Evolutionary conservation across 768 basidiomycete genomes (phyloP), one percentile per base, ranked within the genome.

Genomic region (Asterophora parasitica): DNA sequence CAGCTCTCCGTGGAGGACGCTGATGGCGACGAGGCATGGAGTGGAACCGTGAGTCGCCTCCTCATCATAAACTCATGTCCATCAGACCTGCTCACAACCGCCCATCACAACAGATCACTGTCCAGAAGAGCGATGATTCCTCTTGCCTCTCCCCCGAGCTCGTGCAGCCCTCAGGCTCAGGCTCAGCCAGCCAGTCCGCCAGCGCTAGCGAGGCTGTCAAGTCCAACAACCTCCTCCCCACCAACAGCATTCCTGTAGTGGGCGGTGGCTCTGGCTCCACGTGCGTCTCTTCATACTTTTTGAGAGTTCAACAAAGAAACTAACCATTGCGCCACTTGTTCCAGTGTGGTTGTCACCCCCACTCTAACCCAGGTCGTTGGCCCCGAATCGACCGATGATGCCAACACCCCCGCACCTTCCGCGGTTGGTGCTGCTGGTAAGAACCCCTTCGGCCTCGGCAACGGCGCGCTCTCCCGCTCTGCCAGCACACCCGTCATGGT

Each of bases 1-100:
- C 61, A 70, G 52, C 52, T 88, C 27, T 82, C 75, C 12, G 51
- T 87, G 13, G 62, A 75, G 50, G 85, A 88, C 58, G 57, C 65
- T 1, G 45, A 57, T 28, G 77, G 69, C 23, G 59, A 82, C 3
- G 85, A 88, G 56, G 85, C 76, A 3, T 91, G 88, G 88, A 81
- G 78, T 54, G 71, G 67, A 30, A 56, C 54, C 9, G 87, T 88
- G 51, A 59, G 80, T 72, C 51, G 45, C 20, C 16, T 20, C 53
- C 61, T 36, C 13, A 27, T 31, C 30, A 31, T 31, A 30, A 30
- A 5, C 28, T 10, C 2, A 4, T 48, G 42, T 34, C 35, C 13
- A 27, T 48, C 50, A n/a, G 19, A 30, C 19, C 8, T 28, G 27
- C 44, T 45, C 23, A 41, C 46, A 42, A 40, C 44, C 39, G 8